Evolutionary conservation across 495 filamentous ascomycete species (phyloP).

Genomic region (Hypoxylon intermedium): DNA sequence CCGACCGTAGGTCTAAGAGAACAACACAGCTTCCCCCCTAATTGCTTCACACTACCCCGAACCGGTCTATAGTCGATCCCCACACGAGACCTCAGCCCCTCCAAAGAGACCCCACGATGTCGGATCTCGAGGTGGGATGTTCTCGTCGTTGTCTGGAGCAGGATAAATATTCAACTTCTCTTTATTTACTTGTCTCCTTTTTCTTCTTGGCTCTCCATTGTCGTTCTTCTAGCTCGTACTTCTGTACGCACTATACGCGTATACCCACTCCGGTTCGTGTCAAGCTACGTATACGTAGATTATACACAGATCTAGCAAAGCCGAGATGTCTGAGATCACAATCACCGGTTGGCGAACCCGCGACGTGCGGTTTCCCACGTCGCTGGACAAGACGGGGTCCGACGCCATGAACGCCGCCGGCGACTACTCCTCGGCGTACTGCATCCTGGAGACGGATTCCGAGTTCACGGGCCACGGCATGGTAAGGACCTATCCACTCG

Average conservation of each 20-base stretch:
- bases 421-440: conserved; percentile 93
- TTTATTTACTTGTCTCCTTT: background rate
- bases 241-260: no score
- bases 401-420: conserved; percentile 97
- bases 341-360: conserved; percentile 81
- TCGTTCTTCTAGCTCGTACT: background rate
- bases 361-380: conserved; percentile 94
- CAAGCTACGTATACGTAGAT: no score
- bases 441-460: conserved; percentile 84
- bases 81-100: conserved; percentile 22
- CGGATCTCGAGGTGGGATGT: conserved; percentile 14
- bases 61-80: conserved; percentile 14
- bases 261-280: no score
- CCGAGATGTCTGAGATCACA: conserved; percentile 68
- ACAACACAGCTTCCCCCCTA: conserved; percentile 1
- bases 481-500: no score
- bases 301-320: background rate
- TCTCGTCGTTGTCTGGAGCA: background rate
- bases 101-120: conserved; percentile 37
- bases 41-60: conserved; percentile 23
- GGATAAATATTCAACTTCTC: conserved; percentile 9
- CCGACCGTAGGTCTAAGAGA: conserved; percentile 17
- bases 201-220: background rate
- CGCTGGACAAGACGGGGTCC: conserved; percentile 91
- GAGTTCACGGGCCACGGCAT: conserved; percentile 81